These are phyloP conservation scores for Rhizopogon salebrosus DNA, from an alignment of 768 basidiomycete species.

Conservation along the genomic window DNA sequence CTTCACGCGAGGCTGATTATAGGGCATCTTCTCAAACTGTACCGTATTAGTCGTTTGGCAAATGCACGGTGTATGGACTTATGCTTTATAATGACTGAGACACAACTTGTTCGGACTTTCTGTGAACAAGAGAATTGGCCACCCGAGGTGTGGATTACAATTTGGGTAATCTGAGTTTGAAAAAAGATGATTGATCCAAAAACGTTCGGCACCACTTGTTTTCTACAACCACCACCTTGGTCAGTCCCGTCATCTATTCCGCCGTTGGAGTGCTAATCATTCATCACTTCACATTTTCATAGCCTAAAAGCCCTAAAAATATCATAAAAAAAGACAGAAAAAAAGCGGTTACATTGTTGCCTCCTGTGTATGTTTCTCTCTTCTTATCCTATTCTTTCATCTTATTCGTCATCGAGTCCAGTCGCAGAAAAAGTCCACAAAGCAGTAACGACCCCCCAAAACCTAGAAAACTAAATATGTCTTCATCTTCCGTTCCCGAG, in stretches of 20 bases:
- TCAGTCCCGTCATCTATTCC: constrained; percentile 29
- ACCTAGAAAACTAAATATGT: constrained; percentile 51
- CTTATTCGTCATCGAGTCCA: constrained; percentile 23
- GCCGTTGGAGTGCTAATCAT: constrained; percentile 12
- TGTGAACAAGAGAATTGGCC: background rate
- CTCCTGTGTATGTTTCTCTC: constrained; percentile 53
- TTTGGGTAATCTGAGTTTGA: constrained; percentile 34
- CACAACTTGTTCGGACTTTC: too few relatives aligned
- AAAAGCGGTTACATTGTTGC: constrained; percentile 75
- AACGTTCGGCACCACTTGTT: constrained; percentile 24
- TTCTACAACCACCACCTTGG: constrained; percentile 67
- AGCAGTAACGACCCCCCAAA: constrained; percentile 89
- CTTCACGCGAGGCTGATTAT: constrained; percentile 69
- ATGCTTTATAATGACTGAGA: constrained; percentile 3
- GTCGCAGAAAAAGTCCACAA: constrained; percentile 79
- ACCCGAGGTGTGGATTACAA: background rate
- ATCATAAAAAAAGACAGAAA: constrained; percentile 65
- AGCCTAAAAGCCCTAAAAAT: constrained; percentile 56
- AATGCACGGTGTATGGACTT: constrained; percentile 13
- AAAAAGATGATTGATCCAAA: constrained; percentile 22
- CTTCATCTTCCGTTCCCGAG: constrained; percentile 53
- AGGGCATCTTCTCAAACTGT: constrained; percentile 5
- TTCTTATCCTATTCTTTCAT: constrained; percentile 8
- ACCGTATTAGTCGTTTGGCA: background rate
- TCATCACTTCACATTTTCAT: constrained; percentile 18